Evolutionary conservation across 352 stramenopile genomes (phyloP), one percentile per base, ranked within the genome.

Genomic region (Pythium pyrilobum): DNA sequence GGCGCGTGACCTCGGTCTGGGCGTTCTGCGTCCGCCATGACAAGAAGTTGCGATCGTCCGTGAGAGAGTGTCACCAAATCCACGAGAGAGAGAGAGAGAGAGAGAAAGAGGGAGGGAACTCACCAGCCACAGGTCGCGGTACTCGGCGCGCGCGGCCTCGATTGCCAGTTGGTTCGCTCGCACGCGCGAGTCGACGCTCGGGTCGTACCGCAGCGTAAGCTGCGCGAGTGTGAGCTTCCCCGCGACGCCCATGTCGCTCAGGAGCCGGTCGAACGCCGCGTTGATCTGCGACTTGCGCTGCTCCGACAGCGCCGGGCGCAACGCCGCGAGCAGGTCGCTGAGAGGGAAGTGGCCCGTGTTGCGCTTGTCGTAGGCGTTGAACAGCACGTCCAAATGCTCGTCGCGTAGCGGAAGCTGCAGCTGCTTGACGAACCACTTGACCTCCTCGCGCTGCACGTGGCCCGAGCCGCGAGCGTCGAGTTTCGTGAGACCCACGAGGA

Each of bases 321-420:
- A 41, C 20, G 51, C 51, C 13, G 59, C 61, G 18, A 91, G 63
- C 13, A 93, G 44, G 0, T 72, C 59, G 6, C 23, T 36, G 2
- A 89, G 42, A 3, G 69, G 64, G 51, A 93, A 78, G 50, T 82
- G 77, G 20, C 82, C 82, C 4, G 67, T 62, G 61, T 80, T 85
- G 23, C 71, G 68, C 55, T 83, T 83, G 62, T 91, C 84, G 38
- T 89, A 83, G 27, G 61, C 70, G 48, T 85, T 64, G 20, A 92
- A 81, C 27, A 88, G 61, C 47, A 89, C 47, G 25, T 92, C 79
- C 12, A 89, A 60, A 33, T 94, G 84, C 36, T 91, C 84, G 40
- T 88, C 75, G 8, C 81, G 79, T 20, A 92, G 52, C 13, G 77
- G 77, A 15, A 89, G 47, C 9, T 66, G 46, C 31, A 78, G 56